Evolutionary conservation across 176 grass and related monocot species (phyloP).

Genomic region (Aegilops bicornis): DNA sequence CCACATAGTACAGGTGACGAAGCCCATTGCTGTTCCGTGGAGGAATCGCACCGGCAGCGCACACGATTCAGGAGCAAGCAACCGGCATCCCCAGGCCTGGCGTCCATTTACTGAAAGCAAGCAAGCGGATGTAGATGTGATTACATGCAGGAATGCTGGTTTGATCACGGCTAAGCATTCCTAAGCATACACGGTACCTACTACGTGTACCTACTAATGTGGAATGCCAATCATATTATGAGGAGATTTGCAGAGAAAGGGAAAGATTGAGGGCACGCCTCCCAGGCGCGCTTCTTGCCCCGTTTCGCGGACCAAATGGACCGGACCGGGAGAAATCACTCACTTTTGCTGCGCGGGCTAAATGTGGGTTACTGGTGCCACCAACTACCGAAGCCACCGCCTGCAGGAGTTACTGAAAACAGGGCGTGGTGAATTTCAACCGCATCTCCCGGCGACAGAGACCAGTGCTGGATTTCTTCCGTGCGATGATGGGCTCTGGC

Average conservation of each 20-base stretch:
- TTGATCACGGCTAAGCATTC: slow-evolving; percentile 19
- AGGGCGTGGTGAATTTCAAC: not conserved
- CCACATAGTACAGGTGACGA: not conserved
- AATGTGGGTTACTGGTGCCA: not conserved
- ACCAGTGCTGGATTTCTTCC: slow-evolving; percentile 10
- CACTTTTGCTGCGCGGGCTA: not conserved
- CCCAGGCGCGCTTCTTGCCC: slow-evolving; percentile 25
- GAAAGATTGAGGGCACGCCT: slow-evolving; percentile 8
- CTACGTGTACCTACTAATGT: not conserved
- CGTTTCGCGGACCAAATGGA: slow-evolving; percentile 13
- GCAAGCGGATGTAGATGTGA: not conserved
- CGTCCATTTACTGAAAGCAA: not conserved
- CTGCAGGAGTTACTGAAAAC: not conserved
- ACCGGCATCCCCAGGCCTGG: not conserved
- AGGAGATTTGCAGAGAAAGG: not conserved
- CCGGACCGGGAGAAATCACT: not conserved
- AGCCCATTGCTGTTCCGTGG: not conserved
- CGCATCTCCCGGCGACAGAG: not conserved
- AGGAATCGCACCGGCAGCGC: not conserved
- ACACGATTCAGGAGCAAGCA: slow-evolving; percentile 16
- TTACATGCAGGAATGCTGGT: not conserved
- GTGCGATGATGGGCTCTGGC: not conserved
- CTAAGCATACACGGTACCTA: not conserved
- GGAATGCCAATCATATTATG: not conserved
- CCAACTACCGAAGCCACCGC: not conserved